Evolutionary conservation across 139 green algal genomes (phyloP).

Genomic region (Monoraphidium neglectum): DNA sequence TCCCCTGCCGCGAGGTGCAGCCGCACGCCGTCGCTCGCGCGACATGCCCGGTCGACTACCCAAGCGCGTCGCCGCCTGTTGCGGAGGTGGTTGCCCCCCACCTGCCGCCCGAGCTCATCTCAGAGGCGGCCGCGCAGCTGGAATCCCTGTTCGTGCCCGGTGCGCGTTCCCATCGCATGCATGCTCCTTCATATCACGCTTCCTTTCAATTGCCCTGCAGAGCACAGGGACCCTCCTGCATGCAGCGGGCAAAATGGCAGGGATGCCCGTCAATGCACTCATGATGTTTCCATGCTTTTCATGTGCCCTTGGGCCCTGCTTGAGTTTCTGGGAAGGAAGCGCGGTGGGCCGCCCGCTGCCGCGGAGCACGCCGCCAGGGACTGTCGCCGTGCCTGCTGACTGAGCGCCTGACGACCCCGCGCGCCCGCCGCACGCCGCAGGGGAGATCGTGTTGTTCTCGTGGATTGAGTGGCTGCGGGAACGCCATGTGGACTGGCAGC

Average conservation of each 20-base stretch:
- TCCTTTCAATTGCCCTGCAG: too few relatives aligned
- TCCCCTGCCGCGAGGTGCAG: conserved; percentile 27
- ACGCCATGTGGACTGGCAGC: conserved; percentile 33
- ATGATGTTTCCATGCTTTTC: background rate
- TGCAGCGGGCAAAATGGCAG: too few relatives aligned
- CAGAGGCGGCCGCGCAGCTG: conserved; percentile 38
- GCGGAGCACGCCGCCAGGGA: too few relatives aligned
- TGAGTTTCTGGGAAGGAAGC: too few relatives aligned
- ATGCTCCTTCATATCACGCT: too few relatives aligned
- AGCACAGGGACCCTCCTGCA: too few relatives aligned
- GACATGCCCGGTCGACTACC: conserved; percentile 63
- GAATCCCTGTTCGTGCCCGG: conserved; percentile 48
- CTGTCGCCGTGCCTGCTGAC: too few relatives aligned
- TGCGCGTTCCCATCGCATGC: too few relatives aligned
- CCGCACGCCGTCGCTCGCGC: conserved; percentile 37
- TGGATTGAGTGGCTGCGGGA: conserved; percentile 66
- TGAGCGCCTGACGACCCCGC: too few relatives aligned
- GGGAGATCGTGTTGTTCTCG: conserved; percentile 67
- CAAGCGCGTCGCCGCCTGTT: conserved; percentile 43
- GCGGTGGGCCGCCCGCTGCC: too few relatives aligned
- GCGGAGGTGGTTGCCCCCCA: conserved; percentile 48
- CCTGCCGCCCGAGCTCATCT: conserved; percentile 32
- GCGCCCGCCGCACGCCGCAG: conserved; percentile 17
- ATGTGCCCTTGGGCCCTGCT: too few relatives aligned
- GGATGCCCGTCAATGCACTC: background rate